A percentile compares a stretch with the other conserved stretches of the same genome.
Conservation (phyloP, 2,329 filamentous ascomycete genomes). For the Penicillium sumatraense region DNA sequence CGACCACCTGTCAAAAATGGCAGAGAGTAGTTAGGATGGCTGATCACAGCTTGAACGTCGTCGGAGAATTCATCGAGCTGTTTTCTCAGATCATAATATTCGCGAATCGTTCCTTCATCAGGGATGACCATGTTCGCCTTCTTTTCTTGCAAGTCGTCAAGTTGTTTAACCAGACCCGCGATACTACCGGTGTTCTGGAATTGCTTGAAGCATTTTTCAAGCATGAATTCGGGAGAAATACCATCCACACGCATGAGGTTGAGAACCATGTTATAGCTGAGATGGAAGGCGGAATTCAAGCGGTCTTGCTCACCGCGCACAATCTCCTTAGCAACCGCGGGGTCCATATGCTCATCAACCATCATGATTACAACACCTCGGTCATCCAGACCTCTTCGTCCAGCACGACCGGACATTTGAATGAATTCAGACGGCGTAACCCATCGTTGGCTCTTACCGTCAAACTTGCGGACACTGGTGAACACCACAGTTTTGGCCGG, state of each 20-base stretch:
- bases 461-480: constrained; percentile 93
- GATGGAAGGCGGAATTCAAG: constrained; percentile 94
- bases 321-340: constrained; percentile 89
- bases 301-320: constrained; percentile 96
- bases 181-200: constrained; percentile 95
- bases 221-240: constrained; percentile 98
- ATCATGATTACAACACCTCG: constrained; percentile 99
- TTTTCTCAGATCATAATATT: constrained; percentile 89
- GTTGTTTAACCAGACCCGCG: constrained; percentile 78
- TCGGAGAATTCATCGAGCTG: constrained; percentile 81
- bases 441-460: constrained; percentile 78
- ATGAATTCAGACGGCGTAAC: constrained; percentile 96
- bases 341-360: constrained; percentile 96
- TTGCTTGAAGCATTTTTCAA: constrained; percentile 97
- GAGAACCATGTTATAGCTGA: constrained; percentile 99
- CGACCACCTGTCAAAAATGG: constrained; percentile 88
- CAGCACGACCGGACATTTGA: constrained; percentile 97
- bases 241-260: constrained; percentile 97
- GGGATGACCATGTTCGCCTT: constrained; percentile 75
- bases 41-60: constrained; percentile 90
- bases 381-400: constrained; percentile 94
- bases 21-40: constrained; percentile 83
- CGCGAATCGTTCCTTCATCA: constrained; percentile 86
- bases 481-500: constrained; percentile 99
- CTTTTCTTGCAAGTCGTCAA: constrained; percentile 77